Evolutionary conservation across 306 rosid genomes (phyloP).

Genomic region (Bauhinia variegata): DNA sequence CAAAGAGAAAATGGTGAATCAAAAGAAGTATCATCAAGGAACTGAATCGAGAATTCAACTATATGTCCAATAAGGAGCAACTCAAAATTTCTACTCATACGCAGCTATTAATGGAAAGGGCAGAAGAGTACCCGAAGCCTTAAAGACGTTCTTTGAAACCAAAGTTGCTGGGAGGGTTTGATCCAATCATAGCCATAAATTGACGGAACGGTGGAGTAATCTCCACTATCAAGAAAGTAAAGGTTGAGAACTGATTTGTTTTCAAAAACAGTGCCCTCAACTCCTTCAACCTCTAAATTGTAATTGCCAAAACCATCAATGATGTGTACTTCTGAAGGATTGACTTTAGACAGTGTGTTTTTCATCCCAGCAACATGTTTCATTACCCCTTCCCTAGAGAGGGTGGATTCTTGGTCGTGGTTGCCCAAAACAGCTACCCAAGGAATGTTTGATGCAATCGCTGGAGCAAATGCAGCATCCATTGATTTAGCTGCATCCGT

Average conservation of each 20-base stretch:
- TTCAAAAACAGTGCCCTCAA: conserved; percentile 62
- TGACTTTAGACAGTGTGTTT: conserved; percentile 68
- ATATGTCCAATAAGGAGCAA: conserved; percentile 10
- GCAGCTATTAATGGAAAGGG: conserved; percentile 24
- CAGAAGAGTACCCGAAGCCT: conserved; percentile 61
- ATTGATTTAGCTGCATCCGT: conserved; percentile 73
- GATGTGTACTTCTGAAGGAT: conserved; percentile 52
- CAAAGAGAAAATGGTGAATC: background rate
- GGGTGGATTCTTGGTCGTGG: conserved; percentile 93
- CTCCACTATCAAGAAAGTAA: conserved; percentile 95
- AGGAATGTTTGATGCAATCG: conserved; percentile 77
- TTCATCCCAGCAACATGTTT: conserved; percentile 71
- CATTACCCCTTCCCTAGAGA: conserved; percentile 90
- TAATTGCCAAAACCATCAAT: conserved; percentile 97
- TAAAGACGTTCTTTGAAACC: conserved; percentile 74
- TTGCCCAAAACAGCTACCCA: conserved; percentile 95
- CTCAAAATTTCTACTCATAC: conserved; percentile 1
- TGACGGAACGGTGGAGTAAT: conserved; percentile 66
- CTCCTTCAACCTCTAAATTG: conserved; percentile 79
- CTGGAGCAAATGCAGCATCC: conserved; percentile 86
- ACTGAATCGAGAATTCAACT: conserved; percentile 28
- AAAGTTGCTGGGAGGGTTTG: conserved; percentile 87
- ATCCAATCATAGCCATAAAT: conserved; percentile 88
- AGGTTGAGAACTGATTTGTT: conserved; percentile 89
- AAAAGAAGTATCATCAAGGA: background rate